Conservation (phyloP, 2,329 filamentous ascomycete genomes). For the Talaromyces sp. region DNA sequence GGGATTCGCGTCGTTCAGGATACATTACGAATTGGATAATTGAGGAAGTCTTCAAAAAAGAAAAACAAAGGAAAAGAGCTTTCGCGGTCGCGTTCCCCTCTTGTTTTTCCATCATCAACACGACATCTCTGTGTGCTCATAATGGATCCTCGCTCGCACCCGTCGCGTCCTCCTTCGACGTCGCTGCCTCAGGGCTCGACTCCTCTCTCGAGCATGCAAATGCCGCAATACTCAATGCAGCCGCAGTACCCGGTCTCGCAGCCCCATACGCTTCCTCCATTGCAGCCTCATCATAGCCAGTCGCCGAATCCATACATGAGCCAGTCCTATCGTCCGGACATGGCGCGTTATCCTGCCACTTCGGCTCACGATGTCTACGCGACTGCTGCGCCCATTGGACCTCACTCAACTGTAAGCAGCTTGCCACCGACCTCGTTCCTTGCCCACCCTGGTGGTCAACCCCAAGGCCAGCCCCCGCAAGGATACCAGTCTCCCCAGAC, state of each 20-base stretch:
- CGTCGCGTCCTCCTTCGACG: slow-evolving; percentile 45
- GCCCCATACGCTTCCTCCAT: slow-evolving; percentile 45
- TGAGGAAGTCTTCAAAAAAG: neutral
- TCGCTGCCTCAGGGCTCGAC: slow-evolving; percentile 44
- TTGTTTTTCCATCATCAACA: neutral
- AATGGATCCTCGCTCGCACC: slow-evolving; percentile 45
- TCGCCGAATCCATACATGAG: slow-evolving; percentile 44
- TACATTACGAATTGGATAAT: neutral
- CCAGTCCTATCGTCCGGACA: slow-evolving; percentile 42
- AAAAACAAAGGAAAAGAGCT: neutral
- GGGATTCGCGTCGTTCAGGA: neutral
- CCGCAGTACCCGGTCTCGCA: slow-evolving; percentile 44
- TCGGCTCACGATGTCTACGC: slow-evolving; percentile 42
- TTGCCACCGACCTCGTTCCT: slow-evolving; percentile 44
- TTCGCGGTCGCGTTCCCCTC: slow-evolving; percentile 9
- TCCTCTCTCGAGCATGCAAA: slow-evolving; percentile 45
- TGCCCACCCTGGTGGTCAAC: slow-evolving; percentile 39
- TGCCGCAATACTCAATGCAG: slow-evolving; percentile 48
- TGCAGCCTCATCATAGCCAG: slow-evolving; percentile 46
- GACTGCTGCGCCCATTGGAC: slow-evolving; percentile 40
- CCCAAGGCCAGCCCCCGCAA: slow-evolving; percentile 38
- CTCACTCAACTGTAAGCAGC: slow-evolving; percentile 41
- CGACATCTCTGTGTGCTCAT: slow-evolving; percentile 13
- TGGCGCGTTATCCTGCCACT: slow-evolving; percentile 42
- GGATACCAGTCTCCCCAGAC: slow-evolving; percentile 39